Percentiles rank a stretch among this genome's conserved stretches.
These are phyloP conservation scores for Taphrina confusa DNA, from an alignment of 1,139 yeast genomes.

Conservation along the genomic window DNA sequence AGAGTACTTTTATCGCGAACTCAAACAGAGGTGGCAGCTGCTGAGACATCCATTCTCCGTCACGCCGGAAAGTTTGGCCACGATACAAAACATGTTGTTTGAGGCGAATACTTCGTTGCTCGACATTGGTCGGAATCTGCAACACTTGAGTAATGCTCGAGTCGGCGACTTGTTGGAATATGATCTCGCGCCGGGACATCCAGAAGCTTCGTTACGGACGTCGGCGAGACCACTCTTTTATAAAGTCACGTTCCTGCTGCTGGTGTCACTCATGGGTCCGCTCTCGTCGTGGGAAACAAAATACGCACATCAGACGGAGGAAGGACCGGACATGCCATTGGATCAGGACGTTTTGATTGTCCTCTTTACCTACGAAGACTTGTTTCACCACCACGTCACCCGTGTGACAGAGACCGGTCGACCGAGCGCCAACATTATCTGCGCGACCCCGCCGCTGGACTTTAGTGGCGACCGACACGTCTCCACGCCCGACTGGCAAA, in stretches of 20 bases:
- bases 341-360: not conserved
- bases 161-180: not conserved
- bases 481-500: conserved; percentile 11
- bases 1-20: not conserved
- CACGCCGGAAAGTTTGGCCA: not conserved
- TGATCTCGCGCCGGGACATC: conserved; percentile 4
- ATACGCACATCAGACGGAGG: conserved; percentile 1
- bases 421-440: conserved; percentile 9
- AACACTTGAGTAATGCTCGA: not conserved
- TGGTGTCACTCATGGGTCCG: not conserved
- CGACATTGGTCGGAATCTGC: not conserved
- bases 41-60: conserved; percentile 5
- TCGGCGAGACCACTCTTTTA: conserved; percentile 4
- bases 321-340: not conserved
- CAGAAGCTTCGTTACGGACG: conserved; percentile 2
- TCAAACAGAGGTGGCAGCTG: conserved; percentile 4
- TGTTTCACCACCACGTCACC: conserved; percentile 5
- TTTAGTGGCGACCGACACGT: conserved; percentile 1
- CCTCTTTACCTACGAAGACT: conserved; percentile 6
- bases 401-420: not conserved
- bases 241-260: not conserved
- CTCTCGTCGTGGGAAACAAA: conserved; percentile 7
- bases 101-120: not conserved
- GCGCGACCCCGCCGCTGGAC: conserved; percentile 4
- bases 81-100: conserved; percentile 4